A percentile compares a stretch with the other conserved stretches of the same genome.
phyloP scores from a whole-genome alignment of 768 basidiomycete species.

The Kwoniella sp. region DNA sequence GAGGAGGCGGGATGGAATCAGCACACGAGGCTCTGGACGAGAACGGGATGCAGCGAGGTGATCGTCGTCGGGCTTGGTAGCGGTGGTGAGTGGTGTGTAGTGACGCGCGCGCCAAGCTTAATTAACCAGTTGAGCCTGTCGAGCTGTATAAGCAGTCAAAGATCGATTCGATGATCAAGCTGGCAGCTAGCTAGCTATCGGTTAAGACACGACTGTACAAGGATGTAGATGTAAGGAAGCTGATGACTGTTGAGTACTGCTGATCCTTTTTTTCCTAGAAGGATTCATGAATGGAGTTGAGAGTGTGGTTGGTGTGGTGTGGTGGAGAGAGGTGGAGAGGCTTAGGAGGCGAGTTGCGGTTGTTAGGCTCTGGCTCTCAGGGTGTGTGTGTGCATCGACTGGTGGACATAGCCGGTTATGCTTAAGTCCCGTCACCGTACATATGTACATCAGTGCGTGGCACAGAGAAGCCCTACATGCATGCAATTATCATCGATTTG shows the following conservation, averaged over 20 bases:
- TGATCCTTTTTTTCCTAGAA: no score
- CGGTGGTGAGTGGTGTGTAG: background rate
- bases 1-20: background rate
- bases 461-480: no score
- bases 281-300: slow-evolving; percentile 3
- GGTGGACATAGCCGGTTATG: background rate
- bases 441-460: no score
- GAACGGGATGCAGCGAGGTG: background rate
- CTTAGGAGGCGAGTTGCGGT: slow-evolving; percentile 1
- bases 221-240: background rate
- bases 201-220: background rate
- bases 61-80: background rate
- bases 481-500: no score
- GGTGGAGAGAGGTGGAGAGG: no score
- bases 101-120: background rate
- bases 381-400: no score
- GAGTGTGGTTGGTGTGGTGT: background rate
- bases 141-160: background rate
- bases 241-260: no score
- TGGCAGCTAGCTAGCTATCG: background rate
- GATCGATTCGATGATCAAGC: no score
- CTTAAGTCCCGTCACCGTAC: no score
- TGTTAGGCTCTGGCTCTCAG: no score
- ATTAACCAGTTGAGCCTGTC: background rate
- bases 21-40: background rate